These are phyloP conservation scores for Cytospora piceicola DNA, from an alignment of 2,329 filamentous ascomycete genomes.

Conservation along the genomic window DNA sequence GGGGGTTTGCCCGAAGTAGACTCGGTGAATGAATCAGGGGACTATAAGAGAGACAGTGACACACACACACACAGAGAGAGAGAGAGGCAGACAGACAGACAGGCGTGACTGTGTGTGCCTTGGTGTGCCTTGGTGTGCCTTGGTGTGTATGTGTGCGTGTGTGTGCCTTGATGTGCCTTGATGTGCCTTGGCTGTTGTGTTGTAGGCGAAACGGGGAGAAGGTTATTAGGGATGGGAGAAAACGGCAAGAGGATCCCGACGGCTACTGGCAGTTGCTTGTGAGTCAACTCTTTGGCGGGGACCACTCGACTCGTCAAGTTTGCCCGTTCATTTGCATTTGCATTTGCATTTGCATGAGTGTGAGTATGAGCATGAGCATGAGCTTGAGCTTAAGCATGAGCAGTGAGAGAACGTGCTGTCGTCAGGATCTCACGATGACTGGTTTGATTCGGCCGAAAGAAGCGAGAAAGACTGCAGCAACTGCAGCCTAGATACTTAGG, in stretches of 20 bases:
- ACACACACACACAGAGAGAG: too few relatives aligned
- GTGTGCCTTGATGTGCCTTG: background rate
- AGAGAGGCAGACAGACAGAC: background rate
- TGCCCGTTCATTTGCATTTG: conserved; percentile 10
- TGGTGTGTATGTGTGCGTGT: background rate
- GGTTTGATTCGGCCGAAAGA: conserved; percentile 18
- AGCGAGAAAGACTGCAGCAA: conserved; percentile 12
- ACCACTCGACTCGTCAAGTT: conserved; percentile 26
- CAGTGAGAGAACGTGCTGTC: background rate
- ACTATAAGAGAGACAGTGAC: background rate
- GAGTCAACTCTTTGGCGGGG: conserved; percentile 24
- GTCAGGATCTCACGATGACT: conserved; percentile 20
- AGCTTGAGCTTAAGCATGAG: too few relatives aligned
- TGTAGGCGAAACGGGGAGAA: conserved; percentile 22
- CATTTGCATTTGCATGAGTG: too few relatives aligned
- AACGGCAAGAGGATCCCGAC: conserved; percentile 16
- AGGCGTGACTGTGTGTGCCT: background rate
- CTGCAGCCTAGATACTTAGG: too few relatives aligned
- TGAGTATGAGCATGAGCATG: too few relatives aligned
- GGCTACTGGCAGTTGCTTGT: conserved; percentile 29
- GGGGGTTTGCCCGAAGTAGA: conserved; percentile 7
- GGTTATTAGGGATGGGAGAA: too few relatives aligned
- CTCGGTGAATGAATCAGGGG: conserved; percentile 13
- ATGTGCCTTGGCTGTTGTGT: background rate
- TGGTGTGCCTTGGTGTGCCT: background rate